These are phyloP conservation scores for Camellia lanceoleosa DNA, from an alignment of 148 eudicot species.

Conservation along the genomic window DNA sequence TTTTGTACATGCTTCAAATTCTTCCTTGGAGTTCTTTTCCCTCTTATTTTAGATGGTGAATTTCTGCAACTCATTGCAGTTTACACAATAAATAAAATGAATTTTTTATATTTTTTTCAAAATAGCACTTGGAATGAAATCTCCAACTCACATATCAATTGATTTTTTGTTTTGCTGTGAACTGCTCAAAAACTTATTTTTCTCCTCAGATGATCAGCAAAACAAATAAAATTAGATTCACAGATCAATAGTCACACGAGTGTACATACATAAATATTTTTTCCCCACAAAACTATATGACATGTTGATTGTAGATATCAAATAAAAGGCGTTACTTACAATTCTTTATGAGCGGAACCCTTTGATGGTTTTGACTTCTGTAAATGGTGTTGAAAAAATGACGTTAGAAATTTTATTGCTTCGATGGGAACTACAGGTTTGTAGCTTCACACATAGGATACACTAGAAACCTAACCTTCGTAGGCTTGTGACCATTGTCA, in stretches of 20 bases:
- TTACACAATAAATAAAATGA: slow-evolving; percentile 11
- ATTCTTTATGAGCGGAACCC: slow-evolving; percentile 42
- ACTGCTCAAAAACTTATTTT: slow-evolving; percentile 36
- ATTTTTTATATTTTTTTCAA: neutral
- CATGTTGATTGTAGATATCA: neutral
- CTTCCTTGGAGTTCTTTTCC: slow-evolving; percentile 58
- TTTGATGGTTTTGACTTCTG: slow-evolving; percentile 47
- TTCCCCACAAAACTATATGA: neutral
- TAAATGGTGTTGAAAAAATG: slow-evolving; percentile 21
- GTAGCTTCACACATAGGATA: neutral
- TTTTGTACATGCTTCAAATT: slow-evolving; percentile 30
- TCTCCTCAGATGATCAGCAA: slow-evolving; percentile 52
- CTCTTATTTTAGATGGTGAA: slow-evolving; percentile 41
- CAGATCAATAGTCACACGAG: slow-evolving; percentile 1
- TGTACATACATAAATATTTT: neutral
- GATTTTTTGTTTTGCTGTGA: slow-evolving; percentile 32
- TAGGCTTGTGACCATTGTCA: slow-evolving; percentile 37
- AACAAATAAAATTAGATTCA: slow-evolving; percentile 10
- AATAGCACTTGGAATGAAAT: slow-evolving; percentile 9
- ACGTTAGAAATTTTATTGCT: slow-evolving; percentile 2
- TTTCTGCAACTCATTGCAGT: slow-evolving; percentile 32
- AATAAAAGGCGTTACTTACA: slow-evolving; percentile 44
- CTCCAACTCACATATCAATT: slow-evolving; percentile 44
- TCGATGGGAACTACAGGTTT: neutral
- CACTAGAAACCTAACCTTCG: slow-evolving; percentile 37